Base-by-base conservation (phyloP, 331 rosid species). In the Spiraea crenata region DNA sequence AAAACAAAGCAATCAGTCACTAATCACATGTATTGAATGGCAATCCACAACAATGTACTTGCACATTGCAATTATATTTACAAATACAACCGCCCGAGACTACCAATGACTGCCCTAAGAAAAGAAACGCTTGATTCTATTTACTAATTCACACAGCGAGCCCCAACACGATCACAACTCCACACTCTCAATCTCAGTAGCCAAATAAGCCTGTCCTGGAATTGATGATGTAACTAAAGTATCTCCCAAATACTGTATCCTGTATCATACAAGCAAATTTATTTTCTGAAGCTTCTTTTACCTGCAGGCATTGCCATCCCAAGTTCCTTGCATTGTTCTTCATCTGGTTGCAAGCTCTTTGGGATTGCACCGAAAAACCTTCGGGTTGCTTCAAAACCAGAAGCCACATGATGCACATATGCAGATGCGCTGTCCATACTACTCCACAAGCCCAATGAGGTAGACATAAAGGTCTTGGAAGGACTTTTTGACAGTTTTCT, bases 351-450 rank as follows among this genome's bases (percentile, higher is more conserved):
- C 91, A 93, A 81, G 81, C 86, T 93, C 41, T 73, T 76, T 8
- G 99, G 97, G 81, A 89, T 78, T 48, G 95, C 99, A 61, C 99
- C 99, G 45, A 93, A 93, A 38, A 89, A 34, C 83, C 74, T 82
- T 55, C 99, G 82, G 3, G 96, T 75, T 61, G 76, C 46, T 80
- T 91, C 99, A 65, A 82, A 85, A 60, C 97, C 97, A 62, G 93
- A 86, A 80, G 86, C 79, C 47, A 76, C 60, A 48, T 83, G 73
- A 83, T 93, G 99, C 42, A 86, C 63, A 83, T 42, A 85, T 48
- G 97, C 92, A 12, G 96, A 85, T 65, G 85, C 90, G 67, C 76
- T 85, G 39, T 91, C 91, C 39, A 80, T 45, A 55, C 57, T 87
- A 73, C 78, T 65, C n/a, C 72, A 48, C 57, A 84, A 65, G 63